Base-by-base conservation (phyloP, 352 stramenopile species). In the Phytophthora sansomeana region DNA sequence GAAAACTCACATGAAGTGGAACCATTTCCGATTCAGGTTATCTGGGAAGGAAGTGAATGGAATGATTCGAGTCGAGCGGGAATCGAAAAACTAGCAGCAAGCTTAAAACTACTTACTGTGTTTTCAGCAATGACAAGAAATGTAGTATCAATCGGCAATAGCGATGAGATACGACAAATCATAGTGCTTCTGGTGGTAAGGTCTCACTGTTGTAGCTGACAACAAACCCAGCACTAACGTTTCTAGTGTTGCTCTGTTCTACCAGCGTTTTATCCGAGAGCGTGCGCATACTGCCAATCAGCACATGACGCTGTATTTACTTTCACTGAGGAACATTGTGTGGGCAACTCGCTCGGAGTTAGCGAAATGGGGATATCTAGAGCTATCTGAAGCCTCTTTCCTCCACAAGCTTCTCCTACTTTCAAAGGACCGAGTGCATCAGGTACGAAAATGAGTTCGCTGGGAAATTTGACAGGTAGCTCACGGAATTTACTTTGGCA, bases 51-150 rank as follows among this genome's bases (percentile, higher is more conserved):
- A 28, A 56, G 28, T 17, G 57, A 72, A 33, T 67, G 63, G 63
- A 53, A 53, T 11, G 49, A 67, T 58, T 26, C 33, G 1, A 62
- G 14, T 32, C 63, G 57, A 54, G 57, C 51, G 16, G 30, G 35
- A 4, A n/a, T 42, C 16, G 57, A 61, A 14, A 67, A 63, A 5
- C 43, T 67, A 19, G 35, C 42, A 44, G 43, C 24, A 11, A 17
- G 63, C 8, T 17, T 72, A 1, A 72, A 72, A 19, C 7, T 67
- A 8, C 26, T 72, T 26, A 32, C 51, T 41, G 42, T 72, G 35
- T 58, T 67, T 3, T 67, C 63, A 21, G 56, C 63, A 6, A 56
- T 67, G 57, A 72, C 63, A 41, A 52, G 1, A 21, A 72, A 61
- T 28, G 42, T 72, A 5, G 8, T 58, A 29, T 57, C 48, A 41